Conservation (phyloP, 352 stramenopile genomes). For the Phytopythium montanum region DNA sequence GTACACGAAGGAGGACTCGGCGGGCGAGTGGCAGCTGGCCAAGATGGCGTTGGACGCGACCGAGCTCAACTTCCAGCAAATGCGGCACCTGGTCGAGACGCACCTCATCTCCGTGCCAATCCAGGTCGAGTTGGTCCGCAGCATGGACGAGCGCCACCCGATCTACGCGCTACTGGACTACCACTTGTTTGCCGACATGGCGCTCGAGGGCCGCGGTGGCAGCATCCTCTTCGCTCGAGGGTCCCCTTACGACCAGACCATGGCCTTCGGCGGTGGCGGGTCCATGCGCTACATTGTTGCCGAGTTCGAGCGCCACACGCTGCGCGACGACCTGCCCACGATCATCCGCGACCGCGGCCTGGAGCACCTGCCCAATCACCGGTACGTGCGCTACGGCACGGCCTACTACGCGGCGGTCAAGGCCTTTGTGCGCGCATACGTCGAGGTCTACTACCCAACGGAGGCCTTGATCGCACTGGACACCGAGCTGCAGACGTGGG, state of each 20-base stretch:
- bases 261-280: conserved; percentile 27
- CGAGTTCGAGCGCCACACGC: conserved; percentile 8
- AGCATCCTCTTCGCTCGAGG: conserved; percentile 14
- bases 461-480: conserved; percentile 11
- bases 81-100: conserved; percentile 23
- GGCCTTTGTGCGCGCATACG: conserved; percentile 33
- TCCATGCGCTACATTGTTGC: conserved; percentile 25
- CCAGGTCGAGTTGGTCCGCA: conserved; percentile 40
- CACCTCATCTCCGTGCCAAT: conserved; percentile 30
- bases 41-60: conserved; percentile 37
- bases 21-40: not conserved
- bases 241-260: conserved; percentile 25
- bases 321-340: too few relatives aligned
- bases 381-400: conserved; percentile 15
- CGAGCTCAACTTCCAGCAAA: conserved; percentile 25
- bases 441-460: conserved; percentile 27
- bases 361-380: conserved; percentile 15
- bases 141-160: conserved; percentile 25
- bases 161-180: conserved; percentile 35
- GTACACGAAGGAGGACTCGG: too few relatives aligned
- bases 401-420: conserved; percentile 29
- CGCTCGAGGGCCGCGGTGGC: conserved; percentile 19
- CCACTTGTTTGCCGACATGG: conserved; percentile 31
- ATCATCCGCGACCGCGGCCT: conserved; percentile 15
- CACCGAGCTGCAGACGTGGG: conserved; percentile 25